A percentile compares a stretch with the other conserved stretches of the same genome.
phyloP scores from a whole-genome alignment of 805 yeast genomes.

The Ogataea ganodermae region DNA sequence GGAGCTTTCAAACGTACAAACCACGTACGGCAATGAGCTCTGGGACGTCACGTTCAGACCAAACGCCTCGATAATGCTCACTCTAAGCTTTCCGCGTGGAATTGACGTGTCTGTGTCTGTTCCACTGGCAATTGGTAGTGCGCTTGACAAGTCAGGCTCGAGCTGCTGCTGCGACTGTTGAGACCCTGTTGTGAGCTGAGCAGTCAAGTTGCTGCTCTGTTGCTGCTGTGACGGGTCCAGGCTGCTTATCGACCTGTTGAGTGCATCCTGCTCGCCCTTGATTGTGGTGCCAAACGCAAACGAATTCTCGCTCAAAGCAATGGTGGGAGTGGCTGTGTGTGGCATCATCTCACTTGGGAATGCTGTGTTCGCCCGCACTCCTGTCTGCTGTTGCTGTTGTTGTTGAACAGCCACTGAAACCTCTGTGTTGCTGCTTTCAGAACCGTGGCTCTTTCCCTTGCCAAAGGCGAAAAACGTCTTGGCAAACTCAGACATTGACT shows the following conservation, averaged over 20 bases:
- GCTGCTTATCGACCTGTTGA: constrained; percentile 38
- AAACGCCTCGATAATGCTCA: constrained; percentile 78
- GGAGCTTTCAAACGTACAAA: constrained; percentile 87
- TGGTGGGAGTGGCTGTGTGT: constrained; percentile 62
- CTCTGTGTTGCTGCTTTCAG: constrained; percentile 7
- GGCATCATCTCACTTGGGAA: constrained; percentile 42
- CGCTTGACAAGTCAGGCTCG: constrained; percentile 15
- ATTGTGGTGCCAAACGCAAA: constrained; percentile 72
- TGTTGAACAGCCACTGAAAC: background rate
- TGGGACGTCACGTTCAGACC: constrained; percentile 58
- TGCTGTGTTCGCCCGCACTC: constrained; percentile 15
- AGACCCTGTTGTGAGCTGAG: constrained; percentile 24
- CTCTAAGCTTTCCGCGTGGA: constrained; percentile 82
- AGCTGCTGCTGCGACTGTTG: constrained; percentile 25
- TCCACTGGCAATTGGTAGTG: constrained; percentile 23
- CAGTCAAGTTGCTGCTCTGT: constrained; percentile 26
- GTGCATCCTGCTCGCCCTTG: constrained; percentile 37
- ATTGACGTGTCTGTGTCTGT: constrained; percentile 34
- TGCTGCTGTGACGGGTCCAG: constrained; percentile 29
- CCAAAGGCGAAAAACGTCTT: constrained; percentile 41
- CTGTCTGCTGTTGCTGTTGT: constrained; percentile 3
- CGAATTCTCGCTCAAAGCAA: constrained; percentile 62
- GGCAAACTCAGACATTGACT: constrained; percentile 42
- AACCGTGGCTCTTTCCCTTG: constrained; percentile 20
- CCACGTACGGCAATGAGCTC: constrained; percentile 78